Base-by-base conservation (phyloP, 2,329 filamentous ascomycete genomes). In the Daldinia sp. region DNA sequence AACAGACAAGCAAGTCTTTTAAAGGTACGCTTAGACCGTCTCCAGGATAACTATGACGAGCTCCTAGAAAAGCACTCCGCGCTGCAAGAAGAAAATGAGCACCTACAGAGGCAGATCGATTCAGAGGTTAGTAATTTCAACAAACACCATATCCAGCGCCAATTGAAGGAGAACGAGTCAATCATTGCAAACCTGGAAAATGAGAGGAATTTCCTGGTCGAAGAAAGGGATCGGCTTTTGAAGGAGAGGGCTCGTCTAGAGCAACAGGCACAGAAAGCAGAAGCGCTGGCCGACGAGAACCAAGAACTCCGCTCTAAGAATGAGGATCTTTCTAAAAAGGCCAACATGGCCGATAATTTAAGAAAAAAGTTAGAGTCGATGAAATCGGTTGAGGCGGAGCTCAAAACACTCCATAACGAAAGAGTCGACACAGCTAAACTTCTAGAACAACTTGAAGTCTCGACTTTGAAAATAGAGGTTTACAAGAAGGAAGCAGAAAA, bases 161-260 rank as follows among this genome's bases (percentile, higher is more conserved):
- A 84, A 67, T 79, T 89, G 21, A 84, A 85, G 37, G 87, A 92
- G 69, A 87, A 90, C 70, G 88, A 92, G 74, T 83, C 89, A 60
- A 80, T 92, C 50, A 93, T 94, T 71, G 87, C 87, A 35, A 84
- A 82, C 21, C 85, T 92, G 68, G 91, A 94, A 74, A 83, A 84
- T 17, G 85, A 91, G 68, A 77, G 89, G 9, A 85, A 90, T 58
- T 80, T 83, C 29, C 76, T 83, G 63, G 77, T 78, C 15, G 73
- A 78, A 13, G 74, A 78, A 74, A 85, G 79, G 67, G 78, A 79
- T 41, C 78, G 76, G 23, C 70, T 76, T n/a, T 48, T 71, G 11
- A 72, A 72, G 62, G 72, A 75, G 39, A 73, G 70, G 53, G 52
- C 48, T 25, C 72, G 72, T 17, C 73, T 85, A 29, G 75, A 78